Conservation (phyloP, 441 rosid genomes). For the Geranium incanum region DNA sequence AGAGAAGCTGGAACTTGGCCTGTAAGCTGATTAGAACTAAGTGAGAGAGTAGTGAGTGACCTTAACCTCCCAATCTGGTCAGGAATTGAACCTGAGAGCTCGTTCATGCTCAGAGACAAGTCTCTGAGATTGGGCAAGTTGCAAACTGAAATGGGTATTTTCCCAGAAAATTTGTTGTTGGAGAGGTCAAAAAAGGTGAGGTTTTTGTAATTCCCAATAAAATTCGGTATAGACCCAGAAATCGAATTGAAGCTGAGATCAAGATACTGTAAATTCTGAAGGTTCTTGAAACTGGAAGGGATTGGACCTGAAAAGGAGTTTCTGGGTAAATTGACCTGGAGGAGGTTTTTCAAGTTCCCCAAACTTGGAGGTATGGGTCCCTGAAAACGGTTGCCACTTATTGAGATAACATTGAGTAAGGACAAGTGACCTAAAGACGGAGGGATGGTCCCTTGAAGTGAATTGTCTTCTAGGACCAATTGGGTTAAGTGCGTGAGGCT, state of each 20-base stretch:
- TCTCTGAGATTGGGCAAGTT: conserved; percentile 44
- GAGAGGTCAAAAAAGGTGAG: conserved; percentile 60
- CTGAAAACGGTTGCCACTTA: conserved; percentile 53
- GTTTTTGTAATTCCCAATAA: conserved; percentile 40
- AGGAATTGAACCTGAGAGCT: conserved; percentile 56
- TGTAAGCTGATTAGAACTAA: conserved; percentile 50
- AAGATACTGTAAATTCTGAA: conserved; percentile 48
- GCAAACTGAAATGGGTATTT: conserved; percentile 55
- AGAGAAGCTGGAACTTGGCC: conserved; percentile 70
- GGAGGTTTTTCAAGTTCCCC: conserved; percentile 47
- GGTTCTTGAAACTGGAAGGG: conserved; percentile 45
- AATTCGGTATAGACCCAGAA: conserved; percentile 62
- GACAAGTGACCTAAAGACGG: conserved; percentile 44
- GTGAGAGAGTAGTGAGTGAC: conserved; percentile 59
- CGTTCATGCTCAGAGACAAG: conserved; percentile 64
- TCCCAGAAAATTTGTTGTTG: conserved; percentile 55
- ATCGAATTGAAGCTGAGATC: conserved; percentile 71
- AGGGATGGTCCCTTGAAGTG: conserved; percentile 68
- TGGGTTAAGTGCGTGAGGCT: conserved; percentile 41
- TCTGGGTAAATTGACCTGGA: conserved; percentile 38
- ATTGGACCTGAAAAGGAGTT: conserved; percentile 66
- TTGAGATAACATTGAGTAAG: conserved; percentile 45
- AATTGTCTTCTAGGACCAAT: conserved; percentile 63
- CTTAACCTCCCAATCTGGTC: conserved; percentile 48
- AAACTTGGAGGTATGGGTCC: conserved; percentile 64